Percentiles rank a stretch among this genome's conserved stretches.
Evolutionary conservation across 768 basidiomycete genomes (phyloP).

Genomic region (Cyathus striatus): DNA sequence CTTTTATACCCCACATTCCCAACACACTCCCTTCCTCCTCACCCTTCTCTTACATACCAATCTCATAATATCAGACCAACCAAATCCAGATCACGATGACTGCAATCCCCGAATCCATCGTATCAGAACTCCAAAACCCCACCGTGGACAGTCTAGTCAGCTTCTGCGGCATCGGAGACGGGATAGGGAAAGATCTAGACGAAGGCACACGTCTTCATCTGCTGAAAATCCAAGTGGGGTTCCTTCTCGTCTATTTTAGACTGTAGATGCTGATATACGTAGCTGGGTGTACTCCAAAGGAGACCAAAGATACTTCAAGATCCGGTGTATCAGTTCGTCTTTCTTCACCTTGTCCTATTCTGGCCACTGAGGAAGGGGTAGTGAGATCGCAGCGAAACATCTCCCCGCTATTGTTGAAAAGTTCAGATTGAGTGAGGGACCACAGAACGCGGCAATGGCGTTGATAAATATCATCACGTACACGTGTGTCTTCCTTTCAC

Average conservation of each 20-base stretch:
- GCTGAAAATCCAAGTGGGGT: not conserved
- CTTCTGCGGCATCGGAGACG: no score
- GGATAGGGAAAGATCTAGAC: not conserved
- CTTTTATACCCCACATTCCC: no score
- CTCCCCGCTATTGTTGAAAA: conserved; percentile 24
- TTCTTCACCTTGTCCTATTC: no score
- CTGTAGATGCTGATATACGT: not conserved
- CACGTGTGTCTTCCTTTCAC: conserved; percentile 19
- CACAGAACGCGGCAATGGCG: conserved; percentile 15
- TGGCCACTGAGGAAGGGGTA: no score
- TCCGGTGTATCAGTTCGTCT: conserved; percentile 13
- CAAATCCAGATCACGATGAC: no score
- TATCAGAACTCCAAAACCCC: no score
- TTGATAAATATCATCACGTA: conserved; percentile 28
- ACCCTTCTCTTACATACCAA: no score
- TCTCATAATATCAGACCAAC: no score
- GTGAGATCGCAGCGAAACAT: conserved; percentile 33
- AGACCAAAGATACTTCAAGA: not conserved
- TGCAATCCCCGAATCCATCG: no score
- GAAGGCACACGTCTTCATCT: not conserved
- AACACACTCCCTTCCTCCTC: no score
- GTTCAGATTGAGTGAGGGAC: conserved; percentile 17
- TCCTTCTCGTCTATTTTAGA: not conserved
- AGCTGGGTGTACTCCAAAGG: not conserved
- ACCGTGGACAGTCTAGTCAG: no score